Base-by-base conservation (phyloP, 1,284 basidiomycete genomes). In the Lignosus rhinocerotis region DNA sequence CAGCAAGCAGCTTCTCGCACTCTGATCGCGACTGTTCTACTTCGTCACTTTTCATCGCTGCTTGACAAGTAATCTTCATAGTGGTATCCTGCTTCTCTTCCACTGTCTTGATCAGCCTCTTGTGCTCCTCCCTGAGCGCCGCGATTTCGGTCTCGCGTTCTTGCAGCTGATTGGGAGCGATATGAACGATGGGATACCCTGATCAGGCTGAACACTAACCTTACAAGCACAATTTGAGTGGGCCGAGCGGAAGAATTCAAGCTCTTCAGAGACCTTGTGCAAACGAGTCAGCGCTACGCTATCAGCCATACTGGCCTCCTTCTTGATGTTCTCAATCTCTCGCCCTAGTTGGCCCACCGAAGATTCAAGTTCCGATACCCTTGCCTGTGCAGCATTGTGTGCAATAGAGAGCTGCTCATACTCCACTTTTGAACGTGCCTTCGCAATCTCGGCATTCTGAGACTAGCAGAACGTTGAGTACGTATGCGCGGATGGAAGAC, bases 101-200 rank as follows among this genome's bases (percentile, higher is more conserved):
- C 12, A 48, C 46, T 5, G 25, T 34, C 32, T 43, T 47, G n/a
- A 63, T 12, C n/a, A 60, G 53, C 5, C 11, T 43, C 44, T 60
- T 58, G 32, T 46, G 34, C 38, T 55, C 58, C 11, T 53, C 46
- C 16, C 21, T 50, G 12, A 58, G 34, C 1, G 34, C 16, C 0
- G 16, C 21, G 2, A 60, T 36, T 12, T 63, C 61, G 6, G 34
- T 3, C 0, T 55, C 50, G 14, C 48, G 47, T 6, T 49, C 38
- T 11, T 53, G 33, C 5, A 41, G 21, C 58, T n/a, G n/a, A n/a
- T 59, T 30, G 1, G 3, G 3, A 36, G 11, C 19, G 25, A 25
- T 34, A 6, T 21, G 10, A 38, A 32, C 10, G 11, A 6, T 2
- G 6, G 19, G 4, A 6, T 21, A 47, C 5, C 6, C 16, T 42